Percentiles rank a stretch among this genome's conserved stretches.
phyloP scores from a whole-genome alignment of 176 grass and related monocot genomes.

The Ensete ventricosum region DNA sequence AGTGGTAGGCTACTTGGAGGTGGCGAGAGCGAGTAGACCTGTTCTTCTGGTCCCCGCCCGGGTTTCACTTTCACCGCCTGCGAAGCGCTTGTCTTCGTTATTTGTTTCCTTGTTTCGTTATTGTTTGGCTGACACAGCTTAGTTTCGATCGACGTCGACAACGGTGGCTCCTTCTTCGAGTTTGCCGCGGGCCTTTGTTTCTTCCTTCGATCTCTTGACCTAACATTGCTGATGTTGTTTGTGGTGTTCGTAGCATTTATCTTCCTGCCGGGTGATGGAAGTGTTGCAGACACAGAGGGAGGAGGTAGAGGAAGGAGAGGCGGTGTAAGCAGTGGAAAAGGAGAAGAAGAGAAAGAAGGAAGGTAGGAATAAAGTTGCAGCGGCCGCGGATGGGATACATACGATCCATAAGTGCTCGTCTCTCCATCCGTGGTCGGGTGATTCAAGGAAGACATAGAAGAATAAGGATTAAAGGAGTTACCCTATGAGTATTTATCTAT shows the following conservation, averaged over 20 bases:
- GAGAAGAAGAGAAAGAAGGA: slow-evolving; percentile 28
- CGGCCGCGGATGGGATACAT: slow-evolving; percentile 24
- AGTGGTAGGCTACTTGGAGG: slow-evolving; percentile 61
- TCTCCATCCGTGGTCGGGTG: background rate
- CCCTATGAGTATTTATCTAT: background rate
- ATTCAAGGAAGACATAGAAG: background rate
- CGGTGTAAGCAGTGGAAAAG: slow-evolving; percentile 37
- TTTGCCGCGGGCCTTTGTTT: background rate
- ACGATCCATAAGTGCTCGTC: background rate
- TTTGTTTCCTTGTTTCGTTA: background rate
- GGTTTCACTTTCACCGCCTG: background rate
- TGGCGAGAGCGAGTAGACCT: slow-evolving; percentile 42
- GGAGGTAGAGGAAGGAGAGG: slow-evolving; percentile 56
- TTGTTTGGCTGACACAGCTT: background rate
- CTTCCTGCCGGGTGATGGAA: background rate
- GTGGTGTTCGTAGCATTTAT: background rate
- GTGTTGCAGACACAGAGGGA: background rate
- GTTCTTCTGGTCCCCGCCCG: slow-evolving; percentile 25
- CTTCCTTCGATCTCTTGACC: background rate
- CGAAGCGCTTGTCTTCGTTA: background rate
- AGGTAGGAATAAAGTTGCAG: slow-evolving; percentile 4
- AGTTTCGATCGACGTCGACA: background rate
- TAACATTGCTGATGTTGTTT: background rate
- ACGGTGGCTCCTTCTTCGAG: background rate
- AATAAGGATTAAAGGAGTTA: background rate